Base-by-base conservation (phyloP, 2,329 filamentous ascomycete genomes). In the Nemania serpens region DNA sequence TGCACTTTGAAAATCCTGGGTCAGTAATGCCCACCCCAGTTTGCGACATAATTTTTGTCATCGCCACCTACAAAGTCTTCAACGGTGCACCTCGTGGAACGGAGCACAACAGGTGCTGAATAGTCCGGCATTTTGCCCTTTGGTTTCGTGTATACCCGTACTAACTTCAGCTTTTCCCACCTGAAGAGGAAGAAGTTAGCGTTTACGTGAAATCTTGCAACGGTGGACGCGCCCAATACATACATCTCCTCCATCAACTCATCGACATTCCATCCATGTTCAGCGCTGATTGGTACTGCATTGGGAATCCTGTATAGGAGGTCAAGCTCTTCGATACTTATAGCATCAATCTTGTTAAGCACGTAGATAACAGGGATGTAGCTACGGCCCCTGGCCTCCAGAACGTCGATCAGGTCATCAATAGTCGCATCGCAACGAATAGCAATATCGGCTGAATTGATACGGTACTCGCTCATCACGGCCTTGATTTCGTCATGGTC, bases 311-410 rank as follows among this genome's bases (percentile, higher is more conserved):
- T 89, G 79, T 99, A 98, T 29, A 99, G 83, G 63, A 99, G 81
- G 77, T 99, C 95, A 63, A 99, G 84, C 78, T 99, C 95, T 78
- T 99, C 94, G 69, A 99, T 98, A 53, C 91, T 94, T 75, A 99
- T 98, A 57, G 93, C 88, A 78, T 99, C 95, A 69, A 99, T 99
- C 82, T 99, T 99, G 85, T 99, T 99, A 71, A 99, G 84, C 43
- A 96, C 95, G 79, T 99, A 99, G 56, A 99, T 91, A 66, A 98
- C 95, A n/a, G 95, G 95, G 67, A 99, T 98, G 76, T 99, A 99
- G 75, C 91, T 93, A 77, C 95, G 86, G 75, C 90, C 92, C 82
- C 91, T 97, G 48, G 94, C 94, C 77, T 99, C 95, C 47, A 99
- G 85, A 18, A 99, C 80, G 77, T 99, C 95, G 73, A 99, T 99